Base-by-base conservation (phyloP, 2,329 filamentous ascomycete species). In the Epicoccum sorghinum region DNA sequence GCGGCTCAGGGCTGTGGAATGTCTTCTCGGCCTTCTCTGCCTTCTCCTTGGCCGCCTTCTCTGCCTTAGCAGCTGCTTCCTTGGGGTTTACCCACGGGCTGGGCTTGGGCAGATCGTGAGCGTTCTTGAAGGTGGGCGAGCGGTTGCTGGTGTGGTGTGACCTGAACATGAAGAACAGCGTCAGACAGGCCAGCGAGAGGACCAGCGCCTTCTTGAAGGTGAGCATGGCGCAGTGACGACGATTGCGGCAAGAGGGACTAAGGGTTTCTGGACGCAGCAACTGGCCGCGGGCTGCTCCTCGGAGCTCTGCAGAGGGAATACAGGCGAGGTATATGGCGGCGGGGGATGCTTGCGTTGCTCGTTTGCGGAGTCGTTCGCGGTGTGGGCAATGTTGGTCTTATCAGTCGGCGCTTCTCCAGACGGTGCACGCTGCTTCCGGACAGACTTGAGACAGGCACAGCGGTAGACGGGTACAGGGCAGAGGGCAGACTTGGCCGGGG, bases 181-280 rank as follows among this genome's bases (percentile, higher is more conserved):
- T 83, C 65, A 93, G 75, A 60, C 93, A 77, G 70, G 87, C 83
- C 65, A 84, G 82, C 42, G 91, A 89, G 50, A 88, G 83, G 64
- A 91, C 78, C 59, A 96, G 75, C 69, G 89, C 89, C 76, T 89
- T 88, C 69, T 87, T 85, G 71, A 90, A 90, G 68, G 89, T 89
- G 73, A 93, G 83, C 91, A 96, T 96, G 55, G 69, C 78, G 40
- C 27, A 4, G 7, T 12, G 29, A 2, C 18, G 46, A 22, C 10
- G 36, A 25, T n/a, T 12, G 35, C 7, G 10, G 23, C 18, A 13
- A 36, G 33, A 24, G 6, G 4, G 30, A 6, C 6, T 29, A 29
- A 9, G 27, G 27, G 6, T n/a, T 18, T 18, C 22, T 7, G 29
- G 14, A n/a, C 23, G 39, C 29, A 8, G n/a, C 35, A 13, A n/a